These are phyloP conservation scores for Larix kaempferi DNA, from an alignment of 75 land plant genomes.

Conservation along the genomic window DNA sequence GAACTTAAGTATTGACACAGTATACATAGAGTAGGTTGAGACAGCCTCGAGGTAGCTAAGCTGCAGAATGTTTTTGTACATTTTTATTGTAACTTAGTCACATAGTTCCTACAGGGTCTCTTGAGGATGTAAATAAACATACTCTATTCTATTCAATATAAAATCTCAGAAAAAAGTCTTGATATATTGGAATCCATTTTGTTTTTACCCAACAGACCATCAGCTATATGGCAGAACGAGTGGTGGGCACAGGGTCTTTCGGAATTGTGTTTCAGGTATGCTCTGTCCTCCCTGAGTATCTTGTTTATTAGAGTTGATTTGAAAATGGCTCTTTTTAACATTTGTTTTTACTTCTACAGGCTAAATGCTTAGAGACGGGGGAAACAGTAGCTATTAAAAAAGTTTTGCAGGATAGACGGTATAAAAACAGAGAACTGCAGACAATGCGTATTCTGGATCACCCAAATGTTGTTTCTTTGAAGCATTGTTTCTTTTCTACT, in stretches of 20 bases:
- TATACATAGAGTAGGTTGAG: too few relatives aligned
- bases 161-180: too few relatives aligned
- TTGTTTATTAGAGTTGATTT: too few relatives aligned
- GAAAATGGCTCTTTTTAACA: not conserved
- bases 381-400: constrained; percentile 92
- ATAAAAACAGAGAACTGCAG: constrained; percentile 87
- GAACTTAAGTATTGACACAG: too few relatives aligned
- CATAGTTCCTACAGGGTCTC: too few relatives aligned
- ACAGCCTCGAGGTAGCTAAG: too few relatives aligned
- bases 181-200: not conserved
- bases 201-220: constrained; percentile 29
- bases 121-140: too few relatives aligned
- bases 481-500: constrained; percentile 89
- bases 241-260: constrained; percentile 56
- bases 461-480: constrained; percentile 79
- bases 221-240: constrained; percentile 56
- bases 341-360: constrained; percentile 34
- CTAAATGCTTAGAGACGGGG: constrained; percentile 86
- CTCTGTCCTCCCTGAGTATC: not conserved
- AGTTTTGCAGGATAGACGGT: constrained; percentile 88
- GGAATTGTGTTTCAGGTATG: constrained; percentile 56
- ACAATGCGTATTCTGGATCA: constrained; percentile 89
- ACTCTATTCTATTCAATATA: too few relatives aligned
- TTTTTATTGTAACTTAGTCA: too few relatives aligned
- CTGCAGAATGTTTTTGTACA: too few relatives aligned